Conservation (phyloP, 202 grass and related monocot species). For the Schoenoplectus tabernaemontani region DNA sequence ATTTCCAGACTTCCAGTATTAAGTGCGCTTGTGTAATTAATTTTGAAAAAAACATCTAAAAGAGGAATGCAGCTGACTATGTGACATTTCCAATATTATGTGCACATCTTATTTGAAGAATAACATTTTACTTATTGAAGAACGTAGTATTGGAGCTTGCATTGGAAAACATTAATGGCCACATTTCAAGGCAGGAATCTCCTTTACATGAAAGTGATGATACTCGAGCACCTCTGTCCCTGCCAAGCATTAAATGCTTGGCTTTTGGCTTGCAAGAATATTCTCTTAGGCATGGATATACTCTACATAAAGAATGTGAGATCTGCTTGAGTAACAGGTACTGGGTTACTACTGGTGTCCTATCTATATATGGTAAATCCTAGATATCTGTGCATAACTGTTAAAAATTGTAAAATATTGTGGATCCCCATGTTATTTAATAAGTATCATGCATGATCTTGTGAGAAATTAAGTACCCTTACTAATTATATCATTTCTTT, state of each 20-base stretch:
- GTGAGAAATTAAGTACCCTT: background rate
- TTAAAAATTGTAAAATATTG: background rate
- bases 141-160: conserved; percentile 13
- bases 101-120: background rate
- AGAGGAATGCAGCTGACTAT: too few relatives aligned
- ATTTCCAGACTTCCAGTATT: too few relatives aligned
- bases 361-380: background rate
- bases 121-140: background rate
- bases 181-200: background rate
- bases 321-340: conserved; percentile 11
- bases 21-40: too few relatives aligned
- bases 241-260: conserved; percentile 19
- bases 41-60: too few relatives aligned
- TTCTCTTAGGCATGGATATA: conserved; percentile 10
- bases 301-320: conserved; percentile 13
- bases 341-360: background rate
- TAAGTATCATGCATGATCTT: background rate
- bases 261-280: conserved; percentile 22
- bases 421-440: background rate
- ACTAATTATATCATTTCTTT: background rate
- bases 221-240: background rate
- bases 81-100: too few relatives aligned
- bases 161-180: conserved; percentile 5
- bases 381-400: background rate
- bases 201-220: conserved; percentile 11